Percentiles rank a stretch among this genome's conserved stretches.
Evolutionary conservation across 2,329 filamentous ascomycete genomes (phyloP).

Genomic region (Penicillium olsonii): DNA sequence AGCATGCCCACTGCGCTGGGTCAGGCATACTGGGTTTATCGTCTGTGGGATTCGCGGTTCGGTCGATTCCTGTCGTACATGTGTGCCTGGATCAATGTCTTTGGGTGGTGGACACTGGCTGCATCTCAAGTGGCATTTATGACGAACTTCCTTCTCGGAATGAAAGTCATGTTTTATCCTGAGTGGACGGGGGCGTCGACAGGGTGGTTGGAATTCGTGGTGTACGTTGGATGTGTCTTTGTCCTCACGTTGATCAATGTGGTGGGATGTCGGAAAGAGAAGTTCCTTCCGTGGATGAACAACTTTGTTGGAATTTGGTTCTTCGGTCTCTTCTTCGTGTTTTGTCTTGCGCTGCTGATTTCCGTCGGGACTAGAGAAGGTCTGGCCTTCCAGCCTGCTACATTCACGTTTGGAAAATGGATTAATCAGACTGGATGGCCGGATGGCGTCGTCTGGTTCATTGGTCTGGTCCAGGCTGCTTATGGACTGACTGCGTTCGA

Average conservation of each 20-base stretch:
- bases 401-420: conserved; percentile 57
- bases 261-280: conserved; percentile 52
- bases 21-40: conserved; percentile 59
- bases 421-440: conserved; percentile 54
- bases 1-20: conserved; percentile 62
- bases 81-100: conserved; percentile 62
- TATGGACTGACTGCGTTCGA: conserved; percentile 61
- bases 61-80: conserved; percentile 57
- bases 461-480: conserved; percentile 57
- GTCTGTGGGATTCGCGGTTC: conserved; percentile 38
- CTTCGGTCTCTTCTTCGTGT: conserved; percentile 53
- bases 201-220: conserved; percentile 57
- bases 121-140: conserved; percentile 60
- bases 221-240: conserved; percentile 54
- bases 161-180: conserved; percentile 56
- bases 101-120: conserved; percentile 60
- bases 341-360: conserved; percentile 55
- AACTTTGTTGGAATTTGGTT: conserved; percentile 59
- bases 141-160: conserved; percentile 57
- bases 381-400: conserved; percentile 50
- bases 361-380: conserved; percentile 49
- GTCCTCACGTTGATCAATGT: conserved; percentile 54
- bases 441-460: conserved; percentile 59
- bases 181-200: conserved; percentile 47
- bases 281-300: conserved; percentile 54